Base-by-base conservation (phyloP, 768 basidiomycete genomes). In the Polyporus arcularius region DNA sequence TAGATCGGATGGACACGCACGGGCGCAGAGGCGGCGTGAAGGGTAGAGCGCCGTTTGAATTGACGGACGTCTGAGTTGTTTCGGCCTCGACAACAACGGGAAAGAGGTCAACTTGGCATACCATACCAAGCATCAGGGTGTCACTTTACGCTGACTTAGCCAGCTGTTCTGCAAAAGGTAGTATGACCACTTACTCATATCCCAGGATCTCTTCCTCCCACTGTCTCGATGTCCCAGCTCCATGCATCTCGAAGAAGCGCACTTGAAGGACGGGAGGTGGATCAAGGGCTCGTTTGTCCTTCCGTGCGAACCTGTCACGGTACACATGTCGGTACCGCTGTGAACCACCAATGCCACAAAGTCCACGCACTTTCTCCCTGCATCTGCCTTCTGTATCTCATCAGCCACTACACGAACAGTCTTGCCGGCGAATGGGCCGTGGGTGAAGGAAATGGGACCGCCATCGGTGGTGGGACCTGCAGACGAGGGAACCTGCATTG, bases 51-150 rank as follows among this genome's bases (percentile, higher is more conserved):
- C 4, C 43, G n/a, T 16, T 21, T 35, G 7, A 18, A 30, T 9
- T 38, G 2, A 4, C 31, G 16, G 32, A 30, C 15, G 47, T 26
- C 21, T 26, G 38, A 16, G 18, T 48, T 21, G 21, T 26, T 26
- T 28, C 53, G n/a, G 65, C 12, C 4, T 41, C 30, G 12, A 8
- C 10, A 3, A 65, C 63, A 6, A 89, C 82, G 4, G 85, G 86
- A 63, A 89, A 89, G 16, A 92, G 77, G 73, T 92, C 90, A 40
- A 89, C 87, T 2, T 86, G 89, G 72, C 90, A 92, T 15, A 92
- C 71, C 16, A 92, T 78, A 4, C 90, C 91, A 31, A 84, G 51
- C 26, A 49, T 46, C 4, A 58, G 26, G 18, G 16, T 16, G 26
- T 58, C 57, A 35, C 57, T 58, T 4, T 18, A 12, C 10, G 32